Percentiles rank a stretch among this genome's conserved stretches.
phyloP scores from a whole-genome alignment of 768 basidiomycete genomes.

The Sarcomyxa edulis region DNA sequence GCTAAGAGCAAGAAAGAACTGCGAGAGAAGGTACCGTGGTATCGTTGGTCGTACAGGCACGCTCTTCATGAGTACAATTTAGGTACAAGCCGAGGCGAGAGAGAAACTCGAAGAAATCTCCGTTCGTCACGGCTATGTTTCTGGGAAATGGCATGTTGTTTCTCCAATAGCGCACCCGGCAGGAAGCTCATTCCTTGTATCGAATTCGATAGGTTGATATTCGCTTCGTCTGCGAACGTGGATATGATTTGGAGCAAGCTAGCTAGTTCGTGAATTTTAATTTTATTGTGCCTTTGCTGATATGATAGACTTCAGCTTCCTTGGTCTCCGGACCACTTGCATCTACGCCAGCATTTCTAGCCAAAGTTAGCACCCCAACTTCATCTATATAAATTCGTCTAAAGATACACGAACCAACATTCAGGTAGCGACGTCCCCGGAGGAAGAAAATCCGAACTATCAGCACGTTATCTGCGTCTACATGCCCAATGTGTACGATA shows the following conservation, averaged over 20 bases:
- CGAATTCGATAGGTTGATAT: conserved; percentile 50
- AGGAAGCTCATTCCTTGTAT: conserved; percentile 1
- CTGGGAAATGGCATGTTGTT: conserved; percentile 62
- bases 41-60: background rate
- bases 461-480: conserved; percentile 72
- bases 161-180: background rate
- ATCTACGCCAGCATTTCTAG: conserved; percentile 45
- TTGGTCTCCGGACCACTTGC: conserved; percentile 59
- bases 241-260: conserved; percentile 59
- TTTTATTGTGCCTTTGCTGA: background rate
- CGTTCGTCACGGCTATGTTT: conserved; percentile 43
- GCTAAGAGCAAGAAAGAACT: conserved; percentile 72
- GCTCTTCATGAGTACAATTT: background rate
- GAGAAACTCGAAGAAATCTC: conserved; percentile 57
- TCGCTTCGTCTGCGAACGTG: conserved; percentile 55
- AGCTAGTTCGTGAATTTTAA: conserved; percentile 40
- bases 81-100: conserved; percentile 59
- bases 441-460: conserved; percentile 37
- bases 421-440: conserved; percentile 61
- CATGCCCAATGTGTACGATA: conserved; percentile 67
- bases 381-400: no score
- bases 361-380: no score
- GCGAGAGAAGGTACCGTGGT: conserved; percentile 52
- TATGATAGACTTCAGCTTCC: conserved; percentile 37
- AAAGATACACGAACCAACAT: no score